phyloP scores from a whole-genome alignment of 176 grass and related monocot species.

The Aegilops longissima region DNA sequence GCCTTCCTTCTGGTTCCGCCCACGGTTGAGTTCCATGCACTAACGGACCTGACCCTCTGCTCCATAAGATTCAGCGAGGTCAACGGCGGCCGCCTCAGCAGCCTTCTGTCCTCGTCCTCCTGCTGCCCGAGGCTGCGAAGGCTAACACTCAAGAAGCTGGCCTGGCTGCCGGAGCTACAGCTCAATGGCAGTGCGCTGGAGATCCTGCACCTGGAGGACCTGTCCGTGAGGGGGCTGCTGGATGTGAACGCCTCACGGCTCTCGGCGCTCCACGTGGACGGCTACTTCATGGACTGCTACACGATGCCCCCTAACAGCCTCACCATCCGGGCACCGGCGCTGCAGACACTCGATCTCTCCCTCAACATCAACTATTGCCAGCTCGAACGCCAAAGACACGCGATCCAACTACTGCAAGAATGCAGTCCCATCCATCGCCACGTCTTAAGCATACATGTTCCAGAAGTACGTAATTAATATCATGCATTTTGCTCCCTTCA shows the following conservation, averaged over 20 bases:
- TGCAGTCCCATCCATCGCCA: not conserved
- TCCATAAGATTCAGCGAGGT: not conserved
- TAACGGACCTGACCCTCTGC: not conserved
- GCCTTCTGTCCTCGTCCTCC: not conserved
- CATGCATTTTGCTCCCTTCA: no score
- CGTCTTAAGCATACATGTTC: not conserved
- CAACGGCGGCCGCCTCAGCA: not conserved
- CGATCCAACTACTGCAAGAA: not conserved
- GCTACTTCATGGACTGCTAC: not conserved
- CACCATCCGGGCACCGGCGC: not conserved
- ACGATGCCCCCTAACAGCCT: not conserved
- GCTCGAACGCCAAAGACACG: not conserved
- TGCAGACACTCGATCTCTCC: not conserved
- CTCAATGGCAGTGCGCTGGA: not conserved
- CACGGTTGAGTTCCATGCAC: not conserved
- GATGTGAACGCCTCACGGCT: not conserved
- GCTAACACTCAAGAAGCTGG: not conserved
- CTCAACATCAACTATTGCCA: not conserved
- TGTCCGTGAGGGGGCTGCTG: not conserved
- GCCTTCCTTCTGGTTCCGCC: not conserved
- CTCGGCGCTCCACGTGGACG: not conserved
- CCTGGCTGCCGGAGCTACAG: not conserved
- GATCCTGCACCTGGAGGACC: not conserved
- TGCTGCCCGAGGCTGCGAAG: not conserved
- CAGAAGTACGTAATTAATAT: no score